Evolutionary conservation across 1,284 basidiomycete species (phyloP).

Genomic region (Irpex lacteus): DNA sequence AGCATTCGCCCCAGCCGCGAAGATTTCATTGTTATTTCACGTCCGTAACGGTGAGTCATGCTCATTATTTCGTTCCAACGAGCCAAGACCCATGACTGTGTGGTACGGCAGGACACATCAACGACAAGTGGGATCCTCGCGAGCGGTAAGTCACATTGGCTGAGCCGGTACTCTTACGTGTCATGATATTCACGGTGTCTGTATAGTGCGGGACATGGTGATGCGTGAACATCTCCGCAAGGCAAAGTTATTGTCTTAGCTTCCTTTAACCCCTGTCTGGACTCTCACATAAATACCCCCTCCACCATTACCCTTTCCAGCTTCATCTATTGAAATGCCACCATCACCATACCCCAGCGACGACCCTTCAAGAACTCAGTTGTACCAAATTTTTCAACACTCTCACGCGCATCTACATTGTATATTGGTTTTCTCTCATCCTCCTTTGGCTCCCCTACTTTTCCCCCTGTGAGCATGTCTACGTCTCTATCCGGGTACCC

Average conservation of each 20-base stretch:
- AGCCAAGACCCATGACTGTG: background rate
- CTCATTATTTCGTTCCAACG: background rate
- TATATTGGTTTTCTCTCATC: background rate
- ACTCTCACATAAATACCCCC: background rate
- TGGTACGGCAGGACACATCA: slow-evolving; percentile 51
- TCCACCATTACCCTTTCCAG: background rate
- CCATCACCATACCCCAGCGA: background rate
- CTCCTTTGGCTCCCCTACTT: background rate
- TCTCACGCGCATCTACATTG: background rate
- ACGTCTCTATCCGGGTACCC: background rate
- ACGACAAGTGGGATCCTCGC: slow-evolving; percentile 77
- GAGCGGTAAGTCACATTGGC: slow-evolving; percentile 49
- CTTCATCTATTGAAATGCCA: background rate
- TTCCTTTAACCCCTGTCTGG: background rate
- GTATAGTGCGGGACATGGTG: slow-evolving; percentile 65
- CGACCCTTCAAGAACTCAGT: background rate
- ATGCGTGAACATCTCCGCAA: slow-evolving; percentile 56
- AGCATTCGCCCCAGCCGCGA: slow-evolving; percentile 70
- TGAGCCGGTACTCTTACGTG: background rate
- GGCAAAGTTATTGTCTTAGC: slow-evolving; percentile 27
- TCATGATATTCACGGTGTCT: background rate
- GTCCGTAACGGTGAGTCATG: slow-evolving; percentile 59
- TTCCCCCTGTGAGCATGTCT: background rate
- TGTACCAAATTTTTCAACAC: background rate
- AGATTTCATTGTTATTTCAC: slow-evolving; percentile 81